Percentiles rank a stretch among this genome's conserved stretches.
Conservation (phyloP, 1,284 basidiomycete genomes). For the Sparassis latifolia region DNA sequence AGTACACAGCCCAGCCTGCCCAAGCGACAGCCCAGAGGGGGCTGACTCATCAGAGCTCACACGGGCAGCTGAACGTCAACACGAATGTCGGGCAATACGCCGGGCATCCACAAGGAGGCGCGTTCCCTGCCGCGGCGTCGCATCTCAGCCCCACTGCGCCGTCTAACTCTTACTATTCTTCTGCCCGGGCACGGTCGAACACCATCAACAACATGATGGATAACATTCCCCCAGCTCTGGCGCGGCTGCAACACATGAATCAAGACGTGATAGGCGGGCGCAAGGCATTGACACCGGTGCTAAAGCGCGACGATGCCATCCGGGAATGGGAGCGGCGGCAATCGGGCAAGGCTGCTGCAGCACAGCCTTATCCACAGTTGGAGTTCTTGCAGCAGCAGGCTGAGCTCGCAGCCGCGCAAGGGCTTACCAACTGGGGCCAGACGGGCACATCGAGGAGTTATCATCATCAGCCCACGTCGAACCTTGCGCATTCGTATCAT, state of each 20-base stretch:
- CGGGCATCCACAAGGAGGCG: slow-evolving; percentile 27
- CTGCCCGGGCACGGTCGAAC: slow-evolving; percentile 70
- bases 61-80: slow-evolving; percentile 38
- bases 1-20: slow-evolving; percentile 20
- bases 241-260: slow-evolving; percentile 83
- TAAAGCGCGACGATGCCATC: slow-evolving; percentile 87
- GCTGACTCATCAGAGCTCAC: slow-evolving; percentile 43
- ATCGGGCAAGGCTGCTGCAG: slow-evolving; percentile 55
- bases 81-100: slow-evolving; percentile 37
- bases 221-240: slow-evolving; percentile 85
- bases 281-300: slow-evolving; percentile 80
- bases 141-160: slow-evolving; percentile 51
- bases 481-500: slow-evolving; percentile 63
- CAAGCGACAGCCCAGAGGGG: slow-evolving; percentile 21
- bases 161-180: slow-evolving; percentile 59
- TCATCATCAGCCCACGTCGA: slow-evolving; percentile 47
- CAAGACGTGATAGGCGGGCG: slow-evolving; percentile 78
- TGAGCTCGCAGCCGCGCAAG: slow-evolving; percentile 66
- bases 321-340: slow-evolving; percentile 86
- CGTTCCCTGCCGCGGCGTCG: slow-evolving; percentile 16
- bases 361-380: slow-evolving; percentile 79
- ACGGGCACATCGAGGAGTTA: slow-evolving; percentile 34
- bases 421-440: slow-evolving; percentile 47
- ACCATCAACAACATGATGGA: slow-evolving; percentile 89
- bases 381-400: slow-evolving; percentile 91